Percentiles rank a stretch among this genome's conserved stretches.
These are phyloP conservation scores for Viola pubescens DNA, from an alignment of 441 rosid genomes.

Conservation along the genomic window DNA sequence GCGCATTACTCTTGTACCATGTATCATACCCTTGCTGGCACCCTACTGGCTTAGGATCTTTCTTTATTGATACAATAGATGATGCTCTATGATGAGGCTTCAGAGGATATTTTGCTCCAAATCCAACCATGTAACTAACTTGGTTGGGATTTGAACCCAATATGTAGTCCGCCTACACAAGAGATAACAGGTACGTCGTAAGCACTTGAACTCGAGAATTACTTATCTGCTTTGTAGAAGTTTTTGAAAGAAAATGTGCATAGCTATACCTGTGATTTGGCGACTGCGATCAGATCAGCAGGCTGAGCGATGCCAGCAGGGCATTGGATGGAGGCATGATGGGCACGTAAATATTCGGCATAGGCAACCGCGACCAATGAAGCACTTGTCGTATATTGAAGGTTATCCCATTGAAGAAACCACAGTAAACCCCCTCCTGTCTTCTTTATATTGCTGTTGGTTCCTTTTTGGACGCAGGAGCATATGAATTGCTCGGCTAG, in stretches of 20 bases:
- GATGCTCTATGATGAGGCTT: slow-evolving; percentile 44
- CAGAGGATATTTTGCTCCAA: slow-evolving; percentile 32
- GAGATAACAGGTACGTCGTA: not conserved
- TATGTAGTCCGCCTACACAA: slow-evolving; percentile 34
- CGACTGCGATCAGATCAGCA: slow-evolving; percentile 22
- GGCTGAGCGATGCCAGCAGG: slow-evolving; percentile 20
- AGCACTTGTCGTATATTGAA: slow-evolving; percentile 34
- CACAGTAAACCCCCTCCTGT: slow-evolving; percentile 41
- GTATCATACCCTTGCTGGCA: slow-evolving; percentile 20
- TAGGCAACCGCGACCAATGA: slow-evolving; percentile 28
- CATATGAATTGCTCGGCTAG: slow-evolving; percentile 45
- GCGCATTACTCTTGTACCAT: slow-evolving; percentile 31
- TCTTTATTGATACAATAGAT: slow-evolving; percentile 33
- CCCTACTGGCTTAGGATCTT: slow-evolving; percentile 12
- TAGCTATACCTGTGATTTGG: slow-evolving; percentile 26
- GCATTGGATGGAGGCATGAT: slow-evolving; percentile 26
- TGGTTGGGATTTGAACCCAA: slow-evolving; percentile 36
- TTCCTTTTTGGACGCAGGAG: slow-evolving; percentile 34
- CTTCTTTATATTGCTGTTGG: slow-evolving; percentile 22
- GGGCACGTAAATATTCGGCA: slow-evolving; percentile 24
- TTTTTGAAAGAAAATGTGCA: not conserved
- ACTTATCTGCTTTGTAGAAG: not conserved
- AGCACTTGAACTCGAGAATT: not conserved
- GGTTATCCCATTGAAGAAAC: slow-evolving; percentile 36
- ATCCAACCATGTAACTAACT: slow-evolving; percentile 47